These are phyloP conservation scores for Phytophthora vignae DNA, from an alignment of 352 stramenopile genomes.

Conservation along the genomic window DNA sequence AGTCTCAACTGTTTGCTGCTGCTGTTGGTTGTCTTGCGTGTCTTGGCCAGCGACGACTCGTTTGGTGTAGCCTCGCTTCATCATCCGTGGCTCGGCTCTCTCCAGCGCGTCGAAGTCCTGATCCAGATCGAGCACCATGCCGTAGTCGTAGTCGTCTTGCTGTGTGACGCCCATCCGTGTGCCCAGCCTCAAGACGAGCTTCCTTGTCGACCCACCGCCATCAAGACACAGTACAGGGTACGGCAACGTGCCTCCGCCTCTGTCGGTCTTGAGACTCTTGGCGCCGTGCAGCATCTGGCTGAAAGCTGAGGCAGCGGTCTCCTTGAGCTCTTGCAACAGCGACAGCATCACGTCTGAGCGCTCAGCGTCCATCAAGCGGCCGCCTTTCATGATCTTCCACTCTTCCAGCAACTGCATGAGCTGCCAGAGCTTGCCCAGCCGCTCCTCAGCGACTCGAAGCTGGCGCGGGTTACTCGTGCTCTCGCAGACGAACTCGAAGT, in stretches of 20 bases:
- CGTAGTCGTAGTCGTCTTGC: slow-evolving; percentile 72
- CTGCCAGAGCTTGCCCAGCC: slow-evolving; percentile 79
- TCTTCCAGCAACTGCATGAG: slow-evolving; percentile 78
- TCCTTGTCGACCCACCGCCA: slow-evolving; percentile 25
- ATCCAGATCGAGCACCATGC: slow-evolving; percentile 65
- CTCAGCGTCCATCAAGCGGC: slow-evolving; percentile 70
- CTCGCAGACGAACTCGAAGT: slow-evolving; percentile 71
- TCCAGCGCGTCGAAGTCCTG: slow-evolving; percentile 51
- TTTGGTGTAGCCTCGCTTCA: slow-evolving; percentile 53
- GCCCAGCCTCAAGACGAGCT: slow-evolving; percentile 62
- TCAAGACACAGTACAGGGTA: slow-evolving; percentile 69
- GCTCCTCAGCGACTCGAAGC: slow-evolving; percentile 44
- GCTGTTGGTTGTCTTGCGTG: slow-evolving; percentile 20
- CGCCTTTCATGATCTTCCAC: slow-evolving; percentile 77
- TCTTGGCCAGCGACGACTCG: slow-evolving; percentile 36
- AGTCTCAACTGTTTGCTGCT: slow-evolving; percentile 6
- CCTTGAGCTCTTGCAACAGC: slow-evolving; percentile 65
- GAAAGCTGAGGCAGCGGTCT: slow-evolving; percentile 58
- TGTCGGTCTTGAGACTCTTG: slow-evolving; percentile 26
- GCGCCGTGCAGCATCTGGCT: slow-evolving; percentile 49
- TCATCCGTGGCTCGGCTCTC: slow-evolving; percentile 17
- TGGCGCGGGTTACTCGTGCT: slow-evolving; percentile 48
- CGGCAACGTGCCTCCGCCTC: slow-evolving; percentile 43
- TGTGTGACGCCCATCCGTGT: slow-evolving; percentile 50
- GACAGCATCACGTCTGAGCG: slow-evolving; percentile 52